Conservation (phyloP, 768 basidiomycete species). For the Collybiopsis confluens region DNA sequence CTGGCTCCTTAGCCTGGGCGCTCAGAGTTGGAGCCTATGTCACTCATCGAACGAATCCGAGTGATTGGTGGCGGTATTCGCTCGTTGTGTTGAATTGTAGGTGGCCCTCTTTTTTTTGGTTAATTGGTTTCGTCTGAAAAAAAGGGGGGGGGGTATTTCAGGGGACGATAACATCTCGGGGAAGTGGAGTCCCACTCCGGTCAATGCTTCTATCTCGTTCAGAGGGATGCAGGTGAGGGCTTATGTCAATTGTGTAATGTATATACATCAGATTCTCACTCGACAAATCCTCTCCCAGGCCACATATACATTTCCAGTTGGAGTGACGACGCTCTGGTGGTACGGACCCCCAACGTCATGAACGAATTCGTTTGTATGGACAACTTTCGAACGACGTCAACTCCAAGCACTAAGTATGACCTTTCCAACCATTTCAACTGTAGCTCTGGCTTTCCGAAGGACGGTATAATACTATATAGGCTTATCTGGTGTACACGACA, state of each 20-base stretch:
- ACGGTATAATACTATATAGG: no score
- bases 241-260: neutral
- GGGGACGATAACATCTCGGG: constrained; percentile 31
- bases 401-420: no score
- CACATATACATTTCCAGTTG: constrained; percentile 50
- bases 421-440: no score
- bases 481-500: no score
- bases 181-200: constrained; percentile 37
- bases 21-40: constrained; percentile 45
- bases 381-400: no score
- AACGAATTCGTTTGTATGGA: no score
- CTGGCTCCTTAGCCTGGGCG: constrained; percentile 30
- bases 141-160: no score
- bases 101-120: neutral
- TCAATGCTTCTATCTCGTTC: constrained; percentile 42
- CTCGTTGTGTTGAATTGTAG: constrained; percentile 49
- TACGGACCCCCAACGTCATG: constrained; percentile 11
- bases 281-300: constrained; percentile 19
- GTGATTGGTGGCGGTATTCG: constrained; percentile 43
- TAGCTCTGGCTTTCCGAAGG: no score
- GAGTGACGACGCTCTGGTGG: constrained; percentile 26
- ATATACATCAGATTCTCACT: neutral
- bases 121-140: neutral
- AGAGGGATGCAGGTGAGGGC: constrained; percentile 38
- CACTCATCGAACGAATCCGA: constrained; percentile 32